Conservation (phyloP, 768 basidiomycete species). For the Xerocomellus amylosporus region DNA sequence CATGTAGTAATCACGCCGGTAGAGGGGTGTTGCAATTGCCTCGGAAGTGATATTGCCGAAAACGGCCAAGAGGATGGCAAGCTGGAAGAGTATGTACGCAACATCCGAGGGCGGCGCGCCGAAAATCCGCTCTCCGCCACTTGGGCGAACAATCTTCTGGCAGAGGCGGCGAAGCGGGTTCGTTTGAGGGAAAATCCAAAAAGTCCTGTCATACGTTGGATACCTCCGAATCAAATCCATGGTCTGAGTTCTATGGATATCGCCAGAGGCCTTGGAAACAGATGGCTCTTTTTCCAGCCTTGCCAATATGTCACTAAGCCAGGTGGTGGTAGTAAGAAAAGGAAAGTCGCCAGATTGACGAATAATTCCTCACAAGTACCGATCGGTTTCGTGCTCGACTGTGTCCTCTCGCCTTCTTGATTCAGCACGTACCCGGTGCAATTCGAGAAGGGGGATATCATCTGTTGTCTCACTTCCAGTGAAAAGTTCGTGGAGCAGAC, state of each 20-base stretch:
- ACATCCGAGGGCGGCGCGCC: conserved; percentile 67
- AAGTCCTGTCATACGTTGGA: conserved; percentile 85
- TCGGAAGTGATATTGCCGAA: conserved; percentile 81
- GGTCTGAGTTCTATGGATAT: conserved; percentile 66
- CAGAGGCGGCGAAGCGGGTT: conserved; percentile 70
- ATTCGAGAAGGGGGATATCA: conserved; percentile 58
- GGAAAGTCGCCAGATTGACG: not conserved
- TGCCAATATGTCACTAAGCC: conserved; percentile 62
- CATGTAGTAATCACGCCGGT: conserved; percentile 70
- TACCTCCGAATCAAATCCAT: conserved; percentile 87
- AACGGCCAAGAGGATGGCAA: conserved; percentile 70
- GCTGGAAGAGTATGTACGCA: conserved; percentile 70
- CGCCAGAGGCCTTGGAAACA: conserved; percentile 51
- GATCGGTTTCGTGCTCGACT: conserved; percentile 63
- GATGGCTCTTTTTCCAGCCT: conserved; percentile 54
- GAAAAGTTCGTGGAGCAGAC: conserved; percentile 63
- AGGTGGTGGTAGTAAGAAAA: not conserved
- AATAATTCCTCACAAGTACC: conserved; percentile 57
- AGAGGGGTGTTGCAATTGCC: conserved; percentile 77
- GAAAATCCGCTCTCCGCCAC: conserved; percentile 83
- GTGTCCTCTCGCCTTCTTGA: conserved; percentile 28
- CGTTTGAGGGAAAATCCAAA: conserved; percentile 86
- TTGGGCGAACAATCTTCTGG: conserved; percentile 80
- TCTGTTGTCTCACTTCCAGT: conserved; percentile 49
- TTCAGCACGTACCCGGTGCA: conserved; percentile 40